Conservation (phyloP, 1,284 basidiomycete species). For the Sanghuangporus sanghuang region DNA sequence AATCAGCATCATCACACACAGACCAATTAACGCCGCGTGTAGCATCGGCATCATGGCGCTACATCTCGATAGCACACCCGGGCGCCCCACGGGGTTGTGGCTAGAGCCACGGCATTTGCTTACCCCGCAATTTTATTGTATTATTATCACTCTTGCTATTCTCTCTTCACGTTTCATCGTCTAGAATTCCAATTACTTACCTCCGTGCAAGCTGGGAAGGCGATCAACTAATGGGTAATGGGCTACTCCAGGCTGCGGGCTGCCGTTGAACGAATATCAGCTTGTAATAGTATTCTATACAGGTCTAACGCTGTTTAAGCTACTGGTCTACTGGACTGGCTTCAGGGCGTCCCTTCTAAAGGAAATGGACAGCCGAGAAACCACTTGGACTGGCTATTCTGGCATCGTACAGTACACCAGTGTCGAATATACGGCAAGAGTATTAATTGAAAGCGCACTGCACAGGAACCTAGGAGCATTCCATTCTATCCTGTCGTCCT, state of each 20-base stretch:
- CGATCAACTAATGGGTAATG: background rate
- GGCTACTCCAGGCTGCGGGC: background rate
- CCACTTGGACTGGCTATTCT: too few relatives aligned
- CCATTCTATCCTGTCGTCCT: too few relatives aligned
- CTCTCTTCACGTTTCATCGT: background rate
- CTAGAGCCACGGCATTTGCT: background rate
- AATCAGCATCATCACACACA: background rate
- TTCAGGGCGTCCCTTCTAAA: too few relatives aligned
- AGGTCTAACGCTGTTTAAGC: too few relatives aligned
- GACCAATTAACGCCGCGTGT: background rate
- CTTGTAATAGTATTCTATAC: too few relatives aligned
- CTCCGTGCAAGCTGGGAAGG: background rate
- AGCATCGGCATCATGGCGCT: background rate
- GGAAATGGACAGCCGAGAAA: too few relatives aligned
- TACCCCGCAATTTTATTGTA: background rate
- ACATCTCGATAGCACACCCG: background rate
- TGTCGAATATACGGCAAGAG: too few relatives aligned
- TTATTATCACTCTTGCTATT: background rate
- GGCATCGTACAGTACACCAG: too few relatives aligned
- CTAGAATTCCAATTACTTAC: background rate
- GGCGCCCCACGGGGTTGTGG: background rate
- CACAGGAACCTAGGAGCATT: too few relatives aligned
- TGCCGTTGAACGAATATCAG: background rate
- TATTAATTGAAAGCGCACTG: too few relatives aligned
- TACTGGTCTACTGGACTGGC: too few relatives aligned